Evolutionary conservation across 2,329 filamentous ascomycete genomes (phyloP).

Genomic region (Mycogone perniciosa): DNA sequence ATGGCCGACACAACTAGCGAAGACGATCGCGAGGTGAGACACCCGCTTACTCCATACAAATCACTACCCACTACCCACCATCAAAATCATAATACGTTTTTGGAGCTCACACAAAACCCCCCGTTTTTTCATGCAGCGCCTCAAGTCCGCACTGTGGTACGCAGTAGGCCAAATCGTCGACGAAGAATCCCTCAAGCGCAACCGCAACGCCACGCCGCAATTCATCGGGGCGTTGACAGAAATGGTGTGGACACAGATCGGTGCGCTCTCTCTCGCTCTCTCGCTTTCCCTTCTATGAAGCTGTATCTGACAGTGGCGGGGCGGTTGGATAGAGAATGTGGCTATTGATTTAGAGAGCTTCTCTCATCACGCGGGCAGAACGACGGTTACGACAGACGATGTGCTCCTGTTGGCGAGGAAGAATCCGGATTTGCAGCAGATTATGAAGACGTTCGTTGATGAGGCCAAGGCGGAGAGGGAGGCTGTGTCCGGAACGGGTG

Average conservation of each 20-base stretch:
- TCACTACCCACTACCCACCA: too few species aligned
- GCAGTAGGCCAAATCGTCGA: conserved; percentile 83
- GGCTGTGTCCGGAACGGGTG: conserved; percentile 18
- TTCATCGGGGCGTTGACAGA: conserved; percentile 85
- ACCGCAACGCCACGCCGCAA: conserved; percentile 83
- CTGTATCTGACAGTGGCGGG: background rate
- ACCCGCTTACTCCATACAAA: background rate
- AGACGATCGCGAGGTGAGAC: conserved; percentile 32
- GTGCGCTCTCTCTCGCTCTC: conserved; percentile 34
- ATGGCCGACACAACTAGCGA: conserved; percentile 30
- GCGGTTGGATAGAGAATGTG: conserved; percentile 41
- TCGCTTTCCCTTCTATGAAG: background rate
- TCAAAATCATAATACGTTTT: too few species aligned
- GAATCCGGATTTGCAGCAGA: conserved; percentile 74
- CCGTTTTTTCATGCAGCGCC: conserved; percentile 46
- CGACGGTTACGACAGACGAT: conserved; percentile 76
- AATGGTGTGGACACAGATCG: conserved; percentile 80
- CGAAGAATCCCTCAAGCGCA: conserved; percentile 55
- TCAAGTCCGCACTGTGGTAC: conserved; percentile 82
- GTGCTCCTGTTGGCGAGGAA: conserved; percentile 80
- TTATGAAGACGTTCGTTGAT: conserved; percentile 66
- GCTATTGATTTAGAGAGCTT: conserved; percentile 52
- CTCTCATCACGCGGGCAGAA: conserved; percentile 70
- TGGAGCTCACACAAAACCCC: too few species aligned
- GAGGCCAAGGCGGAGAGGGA: conserved; percentile 42